Conservation (phyloP, 2,329 filamentous ascomycete species). For the Paraphaeosphaeria sporulosa region DNA sequence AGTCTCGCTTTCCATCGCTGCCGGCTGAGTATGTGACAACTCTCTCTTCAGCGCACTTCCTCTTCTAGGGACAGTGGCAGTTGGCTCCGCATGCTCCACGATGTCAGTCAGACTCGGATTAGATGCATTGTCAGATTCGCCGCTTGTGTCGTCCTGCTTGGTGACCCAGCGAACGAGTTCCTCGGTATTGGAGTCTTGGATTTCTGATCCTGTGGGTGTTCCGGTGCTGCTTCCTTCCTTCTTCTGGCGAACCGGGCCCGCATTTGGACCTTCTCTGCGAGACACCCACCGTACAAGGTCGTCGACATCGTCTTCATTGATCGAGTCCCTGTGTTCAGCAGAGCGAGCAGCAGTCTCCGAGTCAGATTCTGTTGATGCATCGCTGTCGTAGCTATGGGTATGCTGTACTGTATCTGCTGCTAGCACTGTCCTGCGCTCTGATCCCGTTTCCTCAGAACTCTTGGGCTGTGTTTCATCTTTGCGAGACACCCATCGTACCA, state of each 20-base stretch:
- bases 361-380: conserved; percentile 41
- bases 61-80: neutral
- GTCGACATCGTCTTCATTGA: conserved; percentile 32
- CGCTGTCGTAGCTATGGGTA: conserved; percentile 38
- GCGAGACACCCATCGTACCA: conserved; percentile 36
- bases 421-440: neutral
- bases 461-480: conserved; percentile 16
- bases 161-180: conserved; percentile 17
- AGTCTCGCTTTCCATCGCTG: conserved; percentile 12
- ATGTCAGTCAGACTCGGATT: neutral
- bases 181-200: conserved; percentile 9
- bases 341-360: conserved; percentile 21
- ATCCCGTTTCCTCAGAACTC: conserved; percentile 2
- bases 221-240: neutral
- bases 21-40: conserved; percentile 9
- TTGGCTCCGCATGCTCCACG: neutral
- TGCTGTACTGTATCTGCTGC: conserved; percentile 1
- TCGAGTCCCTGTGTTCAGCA: conserved; percentile 9
- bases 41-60: conserved; percentile 9
- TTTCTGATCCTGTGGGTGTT: neutral
- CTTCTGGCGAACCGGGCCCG: conserved; percentile 16
- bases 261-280: conserved; percentile 22
- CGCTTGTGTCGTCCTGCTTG: conserved; percentile 20
- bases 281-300: conserved; percentile 39
- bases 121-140: conserved; percentile 16